Evolutionary conservation across 805 yeast species (phyloP), one percentile per base, ranked within the genome.

Genomic region (Clavispora santaluciae): DNA sequence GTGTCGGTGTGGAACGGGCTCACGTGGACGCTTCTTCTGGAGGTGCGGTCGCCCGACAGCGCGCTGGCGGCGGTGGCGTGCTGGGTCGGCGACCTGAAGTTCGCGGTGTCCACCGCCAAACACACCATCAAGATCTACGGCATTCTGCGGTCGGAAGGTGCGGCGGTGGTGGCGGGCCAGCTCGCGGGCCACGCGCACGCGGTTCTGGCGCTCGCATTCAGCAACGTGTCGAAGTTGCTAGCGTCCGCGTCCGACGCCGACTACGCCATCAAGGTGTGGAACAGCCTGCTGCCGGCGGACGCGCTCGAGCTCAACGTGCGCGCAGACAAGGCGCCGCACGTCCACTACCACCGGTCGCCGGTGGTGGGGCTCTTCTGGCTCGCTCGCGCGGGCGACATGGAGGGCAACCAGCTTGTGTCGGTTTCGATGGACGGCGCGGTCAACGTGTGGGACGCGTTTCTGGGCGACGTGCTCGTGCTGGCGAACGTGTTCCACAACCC

Each of bases 171-270:
- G 25, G 56, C 65, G 7, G 73, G 70, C 7, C 54, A 54, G 25
- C 55, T 69, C 13, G 51, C 53, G 21, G 96, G 95, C 1, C 96
- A 88, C 57, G 66, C 73, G 8, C 75, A 76, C 35, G 68, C 78
- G 1, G 73, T 86, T 6, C 71, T 85, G 12, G 62, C 63, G 5
- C 64, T 89, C 4, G 57, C 65, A 22, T 86, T 83, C 56, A 79
- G 82, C 51, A 45, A 55, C 5, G 57, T 60, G 2, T 65, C 72
- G 12, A 78, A 77, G 49, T 59, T 83, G 22, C 64, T 90, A 30
- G 79, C 88, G 3, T 79, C 90, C 2, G 81, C 86, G 7, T 80
- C 95, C 1, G 95, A 86, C 55, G 51, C 39, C 18, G 96, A 90
- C 57, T 73, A 76, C 41, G 67, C 75, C 0, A 71, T 89, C 7